Percentiles rank a stretch among this genome's conserved stretches.
These are phyloP conservation scores for Rhododendron vialii DNA, from an alignment of 148 eudicot genomes.

Conservation along the genomic window DNA sequence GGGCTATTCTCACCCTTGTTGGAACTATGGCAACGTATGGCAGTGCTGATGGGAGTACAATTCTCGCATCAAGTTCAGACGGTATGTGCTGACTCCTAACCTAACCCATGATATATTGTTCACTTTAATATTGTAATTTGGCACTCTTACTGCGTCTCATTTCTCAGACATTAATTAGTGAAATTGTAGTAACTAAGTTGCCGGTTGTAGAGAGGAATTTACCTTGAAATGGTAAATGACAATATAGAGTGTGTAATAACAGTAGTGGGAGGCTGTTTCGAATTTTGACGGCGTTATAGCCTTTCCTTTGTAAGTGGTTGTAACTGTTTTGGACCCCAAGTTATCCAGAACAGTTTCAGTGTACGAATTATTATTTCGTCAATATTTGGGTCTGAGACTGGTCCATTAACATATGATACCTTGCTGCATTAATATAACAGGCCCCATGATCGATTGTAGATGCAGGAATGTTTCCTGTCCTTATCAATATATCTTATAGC, in stretches of 20 bases:
- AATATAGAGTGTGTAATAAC: not conserved
- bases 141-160: not conserved
- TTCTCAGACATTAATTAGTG: not conserved
- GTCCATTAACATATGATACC: not conserved
- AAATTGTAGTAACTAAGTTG: not conserved
- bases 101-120: not conserved
- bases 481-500: not conserved
- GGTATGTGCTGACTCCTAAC: conserved; percentile 35
- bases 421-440: not conserved
- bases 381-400: not conserved
- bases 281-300: not conserved
- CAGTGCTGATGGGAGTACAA: conserved; percentile 90
- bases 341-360: not conserved
- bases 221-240: not conserved
- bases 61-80: conserved; percentile 87
- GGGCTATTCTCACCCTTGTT: conserved; percentile 49
- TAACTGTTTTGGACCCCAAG: not conserved
- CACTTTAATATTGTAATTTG: not conserved
- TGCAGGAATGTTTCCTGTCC: not conserved
- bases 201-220: not conserved
- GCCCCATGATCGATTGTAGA: not conserved
- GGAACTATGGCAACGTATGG: conserved; percentile 79
- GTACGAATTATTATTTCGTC: not conserved
- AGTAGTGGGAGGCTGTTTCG: not conserved
- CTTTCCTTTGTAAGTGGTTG: not conserved